A percentile compares a stretch with the other conserved stretches of the same genome.
Evolutionary conservation across 352 stramenopile species (phyloP).

Genomic region (Pythium apleroticum): DNA sequence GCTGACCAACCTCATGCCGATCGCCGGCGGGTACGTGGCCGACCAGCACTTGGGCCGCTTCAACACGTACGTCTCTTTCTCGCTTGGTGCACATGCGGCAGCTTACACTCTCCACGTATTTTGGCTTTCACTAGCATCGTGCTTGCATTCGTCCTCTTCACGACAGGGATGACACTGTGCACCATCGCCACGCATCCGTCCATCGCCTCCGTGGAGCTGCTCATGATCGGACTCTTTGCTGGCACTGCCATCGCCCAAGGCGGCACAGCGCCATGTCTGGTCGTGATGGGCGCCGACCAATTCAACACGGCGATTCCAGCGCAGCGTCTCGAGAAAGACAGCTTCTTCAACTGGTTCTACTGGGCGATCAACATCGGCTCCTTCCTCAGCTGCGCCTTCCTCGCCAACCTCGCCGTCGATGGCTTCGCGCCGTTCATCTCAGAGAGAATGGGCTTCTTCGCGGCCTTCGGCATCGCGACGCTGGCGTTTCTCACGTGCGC

Average conservation of each 20-base stretch:
- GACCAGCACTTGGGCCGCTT: conserved; percentile 78
- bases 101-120: background rate
- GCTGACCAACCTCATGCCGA: conserved; percentile 76
- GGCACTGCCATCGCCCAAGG: conserved; percentile 44
- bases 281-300: conserved; percentile 58
- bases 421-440: conserved; percentile 78
- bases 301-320: conserved; percentile 64
- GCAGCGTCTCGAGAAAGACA: conserved; percentile 75
- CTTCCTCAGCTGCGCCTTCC: conserved; percentile 86
- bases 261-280: conserved; percentile 38
- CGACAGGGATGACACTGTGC: conserved; percentile 59
- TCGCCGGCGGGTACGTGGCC: conserved; percentile 79
- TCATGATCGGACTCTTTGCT: conserved; percentile 80
- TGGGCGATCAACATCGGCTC: conserved; percentile 91
- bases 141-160: conserved; percentile 70
- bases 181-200: conserved; percentile 63
- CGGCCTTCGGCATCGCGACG: conserved; percentile 83
- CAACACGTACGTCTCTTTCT: conserved; percentile 51
- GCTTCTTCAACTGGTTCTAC: conserved; percentile 94
- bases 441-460: conserved; percentile 82
- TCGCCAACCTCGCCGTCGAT: conserved; percentile 91
- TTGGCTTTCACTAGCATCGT: conserved; percentile 44
- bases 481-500: conserved; percentile 72
- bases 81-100: too few species aligned
- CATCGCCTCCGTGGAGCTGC: conserved; percentile 56